These are phyloP conservation scores for Boletellus ananas DNA, from an alignment of 768 basidiomycete species.

Conservation along the genomic window DNA sequence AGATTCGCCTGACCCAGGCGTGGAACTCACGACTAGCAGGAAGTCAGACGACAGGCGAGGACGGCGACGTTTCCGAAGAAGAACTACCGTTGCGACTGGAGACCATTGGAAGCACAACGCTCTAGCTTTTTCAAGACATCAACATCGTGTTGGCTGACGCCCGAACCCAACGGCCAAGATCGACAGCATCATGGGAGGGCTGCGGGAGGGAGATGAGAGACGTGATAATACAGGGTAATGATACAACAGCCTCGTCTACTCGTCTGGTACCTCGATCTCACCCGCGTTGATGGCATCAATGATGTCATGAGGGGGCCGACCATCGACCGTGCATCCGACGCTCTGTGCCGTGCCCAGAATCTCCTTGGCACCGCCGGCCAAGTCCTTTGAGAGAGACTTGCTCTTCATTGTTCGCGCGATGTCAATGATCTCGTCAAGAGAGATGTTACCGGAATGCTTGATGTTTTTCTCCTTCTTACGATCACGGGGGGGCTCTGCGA, in stretches of 20 bases:
- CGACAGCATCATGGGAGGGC: no score
- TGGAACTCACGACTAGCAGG: conserved; percentile 30
- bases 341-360: conserved; percentile 97
- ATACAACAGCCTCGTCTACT: conserved; percentile 47
- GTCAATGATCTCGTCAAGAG: conserved; percentile 89
- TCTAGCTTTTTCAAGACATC: not conserved
- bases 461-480: conserved; percentile 99
- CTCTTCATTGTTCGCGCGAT: conserved; percentile 94
- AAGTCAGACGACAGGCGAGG: conserved; percentile 7
- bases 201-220: no score
- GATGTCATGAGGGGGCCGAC: conserved; percentile 87
- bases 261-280: conserved; percentile 82
- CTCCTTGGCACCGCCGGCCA: conserved; percentile 91
- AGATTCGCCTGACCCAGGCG: conserved; percentile 33
- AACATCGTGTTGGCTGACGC: no score
- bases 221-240: conserved; percentile 7
- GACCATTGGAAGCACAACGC: not conserved
- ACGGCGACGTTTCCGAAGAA: conserved; percentile 7
- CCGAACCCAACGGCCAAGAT: no score
- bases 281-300: conserved; percentile 85
- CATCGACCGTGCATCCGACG: conserved; percentile 94
- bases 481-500: conserved; percentile 93
- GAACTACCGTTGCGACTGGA: conserved; percentile 16
- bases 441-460: conserved; percentile 93
- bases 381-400: conserved; percentile 91